phyloP scores from a whole-genome alignment of 768 basidiomycete species.

The Lentinula aciculospora region DNA sequence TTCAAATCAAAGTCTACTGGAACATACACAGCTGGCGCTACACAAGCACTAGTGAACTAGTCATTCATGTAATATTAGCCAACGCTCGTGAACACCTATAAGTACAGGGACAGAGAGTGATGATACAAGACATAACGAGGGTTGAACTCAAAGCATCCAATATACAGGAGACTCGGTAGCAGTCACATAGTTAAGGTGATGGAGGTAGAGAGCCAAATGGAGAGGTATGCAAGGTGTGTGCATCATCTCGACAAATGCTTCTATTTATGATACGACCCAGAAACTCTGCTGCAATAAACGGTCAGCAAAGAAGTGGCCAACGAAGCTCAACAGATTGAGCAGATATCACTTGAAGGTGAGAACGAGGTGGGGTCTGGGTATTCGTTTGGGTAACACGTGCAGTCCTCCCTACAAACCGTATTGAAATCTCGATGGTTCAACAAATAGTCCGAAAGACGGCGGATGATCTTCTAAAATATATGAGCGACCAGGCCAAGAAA shows the following conservation, averaged over 20 bases:
- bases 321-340: not conserved
- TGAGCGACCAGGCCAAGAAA: conserved; percentile 13
- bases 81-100: not conserved
- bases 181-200: not conserved
- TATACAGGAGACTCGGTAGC: not conserved
- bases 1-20: no score
- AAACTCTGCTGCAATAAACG: conserved; percentile 3
- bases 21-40: no score
- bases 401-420: conserved; percentile 6
- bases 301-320: conserved; percentile 2
- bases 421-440: not conserved
- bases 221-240: not conserved
- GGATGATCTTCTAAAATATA: conserved; percentile 9
- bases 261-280: not conserved
- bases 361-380: not conserved
- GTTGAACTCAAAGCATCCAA: not conserved
- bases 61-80: not conserved
- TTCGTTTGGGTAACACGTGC: not conserved
- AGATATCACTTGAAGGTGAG: not conserved
- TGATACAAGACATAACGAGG: not conserved
- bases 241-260: not conserved
- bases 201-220: not conserved
- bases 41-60: not conserved
- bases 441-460: not conserved
- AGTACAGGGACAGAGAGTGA: not conserved